phyloP scores from a whole-genome alignment of 2,329 filamentous ascomycete genomes.

The Exophiala spinifera region DNA sequence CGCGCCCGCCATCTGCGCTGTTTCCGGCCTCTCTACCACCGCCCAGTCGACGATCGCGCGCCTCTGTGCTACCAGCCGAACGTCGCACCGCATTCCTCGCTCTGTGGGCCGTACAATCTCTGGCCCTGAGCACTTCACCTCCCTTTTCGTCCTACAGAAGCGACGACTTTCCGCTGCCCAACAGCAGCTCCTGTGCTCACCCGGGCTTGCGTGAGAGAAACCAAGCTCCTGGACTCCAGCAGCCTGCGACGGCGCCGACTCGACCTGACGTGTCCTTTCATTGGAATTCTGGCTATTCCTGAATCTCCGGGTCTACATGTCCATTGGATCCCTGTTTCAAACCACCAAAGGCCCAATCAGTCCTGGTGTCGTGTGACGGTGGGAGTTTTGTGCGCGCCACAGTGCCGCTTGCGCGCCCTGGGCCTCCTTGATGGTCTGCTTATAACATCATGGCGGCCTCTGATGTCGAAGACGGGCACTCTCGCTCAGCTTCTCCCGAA shows the following conservation, averaged over 20 bases:
- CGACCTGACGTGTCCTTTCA: conserved; percentile 7
- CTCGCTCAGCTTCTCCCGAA: conserved; percentile 37
- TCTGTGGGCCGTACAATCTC: not conserved
- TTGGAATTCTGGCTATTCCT: conserved; percentile 4
- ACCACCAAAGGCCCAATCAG: conserved; percentile 3
- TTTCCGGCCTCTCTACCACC: not conserved
- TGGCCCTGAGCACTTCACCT: not conserved
- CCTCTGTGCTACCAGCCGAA: conserved; percentile 20
- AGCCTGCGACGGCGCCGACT: not conserved
- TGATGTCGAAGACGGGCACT: conserved; percentile 36
- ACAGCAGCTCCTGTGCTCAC: not conserved
- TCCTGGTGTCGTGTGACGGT: conserved; percentile 15
- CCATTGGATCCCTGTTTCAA: conserved; percentile 7
- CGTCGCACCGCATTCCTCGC: conserved; percentile 16
- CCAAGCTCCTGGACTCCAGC: not conserved
- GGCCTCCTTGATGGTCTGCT: conserved; percentile 23
- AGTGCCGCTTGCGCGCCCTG: conserved; percentile 17
- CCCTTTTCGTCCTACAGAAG: conserved; percentile 7
- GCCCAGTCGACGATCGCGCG: conserved; percentile 7
- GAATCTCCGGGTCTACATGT: conserved; percentile 9
- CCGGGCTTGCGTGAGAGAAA: not conserved
- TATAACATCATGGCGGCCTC: conserved; percentile 36
- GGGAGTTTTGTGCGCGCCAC: conserved; percentile 18
- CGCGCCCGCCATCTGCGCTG: conserved; percentile 1
- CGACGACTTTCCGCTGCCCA: not conserved